Evolutionary conservation across 805 yeast species (phyloP), one percentile per base, ranked within the genome.

Genomic region (Diddensiella caesifluorescens): DNA sequence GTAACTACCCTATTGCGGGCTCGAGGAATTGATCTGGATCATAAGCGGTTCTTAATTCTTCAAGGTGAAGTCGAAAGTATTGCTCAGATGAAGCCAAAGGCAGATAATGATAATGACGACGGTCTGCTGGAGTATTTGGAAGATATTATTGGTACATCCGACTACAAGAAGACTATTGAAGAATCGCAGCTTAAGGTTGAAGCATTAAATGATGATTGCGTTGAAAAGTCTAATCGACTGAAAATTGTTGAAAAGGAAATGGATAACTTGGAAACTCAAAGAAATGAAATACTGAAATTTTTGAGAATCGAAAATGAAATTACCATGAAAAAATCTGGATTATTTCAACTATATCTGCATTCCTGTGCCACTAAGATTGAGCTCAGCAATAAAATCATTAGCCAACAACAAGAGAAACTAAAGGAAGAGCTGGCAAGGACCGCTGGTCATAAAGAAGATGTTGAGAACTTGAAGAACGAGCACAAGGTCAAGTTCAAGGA

Each of bases 41-140:
- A 92, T 62, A 92, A 92, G 59, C 72, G 99, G 53, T 92, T 92
- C 55, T 71, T 92, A 53, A 94, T 92, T 57, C 68, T 92, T 34
- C 99, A 92, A 64, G 99, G 99, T 60, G 99, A 92, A 60, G 98
- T 92, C 32, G 99, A 92, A 65, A 82, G 89, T 50, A 92, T 92
- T 56, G 97, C 98, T 0, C 97, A 92, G 60, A 94, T 92, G 99
- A 90, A 90, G 59, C 84, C 99, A 7, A 92, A 90, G 57, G 97
- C 97, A 0, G 97, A 92, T 55, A 76, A 71, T 38, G 95, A 86
- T 40, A 78, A 78, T 49, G 97, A 90, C 54, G 97, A 92, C 59
- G 99, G 99, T 0, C 68, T 92, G 21, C 64, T 92, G 29, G 99
- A 94, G 57, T 92, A 92, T 59, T 65, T 92, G 46, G 99, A 92